phyloP scores from a whole-genome alignment of 2,329 filamentous ascomycete genomes.

The Pseudocercospora crystallina region DNA sequence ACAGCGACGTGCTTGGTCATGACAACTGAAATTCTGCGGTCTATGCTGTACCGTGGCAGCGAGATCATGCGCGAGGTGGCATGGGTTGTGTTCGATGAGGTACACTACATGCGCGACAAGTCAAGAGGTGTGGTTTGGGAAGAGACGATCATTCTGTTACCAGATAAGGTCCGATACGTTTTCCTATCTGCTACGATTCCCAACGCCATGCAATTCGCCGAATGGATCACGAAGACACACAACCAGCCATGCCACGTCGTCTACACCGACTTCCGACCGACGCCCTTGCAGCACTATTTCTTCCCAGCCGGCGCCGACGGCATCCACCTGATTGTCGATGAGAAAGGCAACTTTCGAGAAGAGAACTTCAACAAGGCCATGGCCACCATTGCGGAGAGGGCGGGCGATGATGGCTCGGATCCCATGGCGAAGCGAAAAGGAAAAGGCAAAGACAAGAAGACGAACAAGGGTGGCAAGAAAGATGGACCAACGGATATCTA shows the following conservation, averaged over 20 bases:
- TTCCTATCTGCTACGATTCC: conserved; percentile 98
- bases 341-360: conserved; percentile 93
- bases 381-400: conserved; percentile 81
- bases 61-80: conserved; percentile 99
- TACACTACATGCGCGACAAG: conserved; percentile 97
- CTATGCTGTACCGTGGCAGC: conserved; percentile 95
- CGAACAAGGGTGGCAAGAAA: conserved; percentile 78
- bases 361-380: conserved; percentile 98
- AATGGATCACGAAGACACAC: conserved; percentile 98
- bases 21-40: conserved; percentile 98
- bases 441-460: conserved; percentile 87
- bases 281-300: conserved; percentile 95
- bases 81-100: conserved; percentile 98
- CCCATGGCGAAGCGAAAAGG: conserved; percentile 77
- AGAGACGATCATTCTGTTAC: conserved; percentile 95
- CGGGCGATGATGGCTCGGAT: conserved; percentile 80
- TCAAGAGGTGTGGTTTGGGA: conserved; percentile 95
- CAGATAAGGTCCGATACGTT: conserved; percentile 98
- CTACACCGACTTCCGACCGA: conserved; percentile 97
- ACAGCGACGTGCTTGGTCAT: conserved; percentile 97
- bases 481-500: conserved; percentile 78
- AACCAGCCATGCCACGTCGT: conserved; percentile 97
- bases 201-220: conserved; percentile 98
- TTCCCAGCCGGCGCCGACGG: conserved; percentile 91
- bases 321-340: conserved; percentile 91